Base-by-base conservation (phyloP, 2,329 filamentous ascomycete species). In the Stagonosporopsis cucurbitacearum region DNA sequence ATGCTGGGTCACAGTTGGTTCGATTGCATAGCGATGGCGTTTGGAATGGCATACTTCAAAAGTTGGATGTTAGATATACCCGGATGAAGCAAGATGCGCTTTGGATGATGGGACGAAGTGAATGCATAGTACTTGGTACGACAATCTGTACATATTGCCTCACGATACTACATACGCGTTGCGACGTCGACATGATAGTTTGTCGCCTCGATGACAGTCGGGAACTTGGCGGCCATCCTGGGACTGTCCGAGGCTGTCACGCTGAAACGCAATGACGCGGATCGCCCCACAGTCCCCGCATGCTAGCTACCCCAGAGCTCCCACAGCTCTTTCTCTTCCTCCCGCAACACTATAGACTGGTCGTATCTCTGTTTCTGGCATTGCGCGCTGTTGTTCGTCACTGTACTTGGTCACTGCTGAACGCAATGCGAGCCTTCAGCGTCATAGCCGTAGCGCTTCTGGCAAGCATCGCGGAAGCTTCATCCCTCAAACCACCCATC, bases 401-500 rank as follows among this genome's bases (percentile, higher is more conserved):
- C 39, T 22, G n/a, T 9, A 20, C 3, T 28, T 25, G 5, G 28
- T 47, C 12, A 20, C 33, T 53, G 20, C 17, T 33, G 23, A 35
- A 53, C 56, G 57, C 64, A 50, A 77, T 77, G 74, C 68, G 66
- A 17, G 54, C 56, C 9, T 51, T 66, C 59, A 46, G 37, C 51
- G 44, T 69, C 41, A 52, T 62, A 22, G 57, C 63, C 41, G 64
- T 65, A 28, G 64, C 68, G 67, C 69, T 80, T 55, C 77, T 81
- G 70, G 76, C 75, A 63, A 70, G 73, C 64, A 66, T 78, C 50
- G 71, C 71, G 52, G 67, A 76, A 43, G 82, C 83, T 20, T 86
- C 84, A 15, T 79, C 75, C 26, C 77, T 87, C 46, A 82, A 79
- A 26, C 85, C 85, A 51, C 80, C 80, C 12, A 78, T 82, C 6